Evolutionary conservation across 2,329 filamentous ascomycete genomes (phyloP).

Genomic region (Nannizzia gypsea): DNA sequence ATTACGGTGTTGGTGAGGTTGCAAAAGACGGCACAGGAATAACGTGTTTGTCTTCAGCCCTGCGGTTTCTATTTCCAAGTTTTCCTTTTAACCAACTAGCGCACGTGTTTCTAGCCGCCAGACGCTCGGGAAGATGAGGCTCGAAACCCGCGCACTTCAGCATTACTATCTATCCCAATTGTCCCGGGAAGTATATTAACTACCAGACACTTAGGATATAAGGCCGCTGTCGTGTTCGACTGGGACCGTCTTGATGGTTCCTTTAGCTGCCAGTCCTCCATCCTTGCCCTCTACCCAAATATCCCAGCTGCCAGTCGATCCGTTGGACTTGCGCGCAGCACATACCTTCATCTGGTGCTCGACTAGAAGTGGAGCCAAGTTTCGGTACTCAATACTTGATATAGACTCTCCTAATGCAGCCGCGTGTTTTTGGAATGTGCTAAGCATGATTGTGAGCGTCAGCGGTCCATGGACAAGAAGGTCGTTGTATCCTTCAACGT

Average conservation of each 20-base stretch:
- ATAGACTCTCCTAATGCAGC: conserved; percentile 31
- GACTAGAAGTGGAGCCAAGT: conserved; percentile 69
- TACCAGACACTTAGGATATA: not conserved
- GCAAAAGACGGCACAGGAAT: not conserved
- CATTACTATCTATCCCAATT: no score
- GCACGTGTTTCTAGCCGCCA: no score
- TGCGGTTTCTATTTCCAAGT: not conserved
- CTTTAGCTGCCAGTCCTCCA: conserved; percentile 54
- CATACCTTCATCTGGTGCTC: conserved; percentile 60
- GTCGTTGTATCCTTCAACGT: conserved; percentile 61
- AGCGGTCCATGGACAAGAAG: conserved; percentile 82
- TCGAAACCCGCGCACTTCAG: no score
- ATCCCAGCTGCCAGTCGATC: conserved; percentile 40
- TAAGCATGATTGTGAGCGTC: conserved; percentile 63
- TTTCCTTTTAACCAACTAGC: no score
- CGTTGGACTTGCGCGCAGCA: conserved; percentile 41
- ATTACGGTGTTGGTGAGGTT: not conserved
- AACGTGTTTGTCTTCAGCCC: not conserved
- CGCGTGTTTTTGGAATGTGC: conserved; percentile 50
- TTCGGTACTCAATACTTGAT: conserved; percentile 59
- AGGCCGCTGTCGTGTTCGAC: not conserved
- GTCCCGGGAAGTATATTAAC: not conserved
- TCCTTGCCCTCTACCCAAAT: conserved; percentile 54
- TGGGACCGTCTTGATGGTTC: conserved; percentile 28
- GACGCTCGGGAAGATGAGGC: no score